A percentile compares a stretch with the other conserved stretches of the same genome.
phyloP scores from a whole-genome alignment of 2,329 filamentous ascomycete genomes.

The Lithohypha guttulata region DNA sequence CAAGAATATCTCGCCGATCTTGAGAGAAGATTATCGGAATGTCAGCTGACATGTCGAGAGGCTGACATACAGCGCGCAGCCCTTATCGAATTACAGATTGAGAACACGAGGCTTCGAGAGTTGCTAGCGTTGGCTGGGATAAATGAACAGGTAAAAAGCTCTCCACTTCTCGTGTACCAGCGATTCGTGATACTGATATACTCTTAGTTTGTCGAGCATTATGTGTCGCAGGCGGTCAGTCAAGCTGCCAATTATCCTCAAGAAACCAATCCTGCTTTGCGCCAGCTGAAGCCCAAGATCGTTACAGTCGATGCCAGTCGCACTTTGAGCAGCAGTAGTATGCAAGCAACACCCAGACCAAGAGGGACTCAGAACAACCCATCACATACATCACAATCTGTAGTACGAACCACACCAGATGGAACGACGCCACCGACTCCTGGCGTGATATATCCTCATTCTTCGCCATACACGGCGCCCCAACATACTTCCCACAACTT shows the following conservation, averaged over 20 bases:
- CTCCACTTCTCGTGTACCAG: too few species aligned
- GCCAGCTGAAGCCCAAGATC: conserved; percentile 6
- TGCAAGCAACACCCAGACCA: background rate
- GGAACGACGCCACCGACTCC: background rate
- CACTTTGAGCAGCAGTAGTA: background rate
- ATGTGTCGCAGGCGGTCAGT: conserved; percentile 6
- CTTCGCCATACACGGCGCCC: background rate
- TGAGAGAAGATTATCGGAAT: conserved; percentile 18
- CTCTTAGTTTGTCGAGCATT: conserved; percentile 8
- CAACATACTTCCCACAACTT: background rate
- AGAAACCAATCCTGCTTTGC: conserved; percentile 4
- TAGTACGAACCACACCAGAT: background rate
- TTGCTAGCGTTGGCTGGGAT: conserved; percentile 13
- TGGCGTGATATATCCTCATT: background rate
- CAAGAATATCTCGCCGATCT: conserved; percentile 20
- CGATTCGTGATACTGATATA: too few species aligned
- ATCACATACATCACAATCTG: too few species aligned
- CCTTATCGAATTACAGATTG: conserved; percentile 13
- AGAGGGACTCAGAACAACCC: background rate
- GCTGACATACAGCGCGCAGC: conserved; percentile 14
- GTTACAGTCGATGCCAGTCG: background rate
- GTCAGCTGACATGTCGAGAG: conserved; percentile 14
- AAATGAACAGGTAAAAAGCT: conserved; percentile 12
- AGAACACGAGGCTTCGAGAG: conserved; percentile 16
- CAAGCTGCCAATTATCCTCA: conserved; percentile 2